phyloP scores from a whole-genome alignment of 345 rosid species.

The Combretum micranthum region DNA sequence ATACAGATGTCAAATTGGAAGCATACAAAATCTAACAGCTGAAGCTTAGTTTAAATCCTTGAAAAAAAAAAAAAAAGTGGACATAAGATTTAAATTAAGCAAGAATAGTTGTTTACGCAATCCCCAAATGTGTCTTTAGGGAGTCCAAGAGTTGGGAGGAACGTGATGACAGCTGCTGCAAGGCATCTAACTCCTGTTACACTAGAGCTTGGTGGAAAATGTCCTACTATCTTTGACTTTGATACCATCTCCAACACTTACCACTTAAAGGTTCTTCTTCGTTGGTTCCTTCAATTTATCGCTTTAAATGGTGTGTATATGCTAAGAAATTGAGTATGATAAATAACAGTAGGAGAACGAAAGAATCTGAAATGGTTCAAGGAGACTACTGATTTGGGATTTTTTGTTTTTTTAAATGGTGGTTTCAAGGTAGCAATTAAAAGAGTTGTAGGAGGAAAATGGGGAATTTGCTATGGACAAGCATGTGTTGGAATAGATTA shows the following conservation, averaged over 20 bases:
- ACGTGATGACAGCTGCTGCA: conserved; percentile 75
- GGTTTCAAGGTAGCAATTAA: conserved; percentile 36
- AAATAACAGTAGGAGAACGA: no score
- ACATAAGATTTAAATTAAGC: no score
- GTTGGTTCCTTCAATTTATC: no score
- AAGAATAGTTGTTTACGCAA: no score
- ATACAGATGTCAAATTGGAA: no score
- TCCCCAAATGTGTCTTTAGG: conserved; percentile 30
- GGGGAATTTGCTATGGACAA: conserved; percentile 81
- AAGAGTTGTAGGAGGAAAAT: conserved; percentile 78
- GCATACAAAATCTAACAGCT: no score
- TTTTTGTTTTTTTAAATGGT: neutral
- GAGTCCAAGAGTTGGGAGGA: conserved; percentile 57
- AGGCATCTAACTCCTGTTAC: conserved; percentile 80
- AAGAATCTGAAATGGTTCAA: neutral
- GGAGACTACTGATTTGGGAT: neutral
- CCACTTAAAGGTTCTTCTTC: conserved; percentile 37
- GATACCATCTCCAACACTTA: conserved; percentile 38
- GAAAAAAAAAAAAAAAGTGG: no score
- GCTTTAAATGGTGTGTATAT: no score
- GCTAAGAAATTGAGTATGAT: no score
- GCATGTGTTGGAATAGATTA: conserved; percentile 74
- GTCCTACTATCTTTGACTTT: conserved; percentile 64
- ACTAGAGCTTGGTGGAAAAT: conserved; percentile 85
- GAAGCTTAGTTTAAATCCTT: no score